Evolutionary conservation across 208 protist genomes (phyloP).

Genomic region (Acanthamoeba castellanii): DNA sequence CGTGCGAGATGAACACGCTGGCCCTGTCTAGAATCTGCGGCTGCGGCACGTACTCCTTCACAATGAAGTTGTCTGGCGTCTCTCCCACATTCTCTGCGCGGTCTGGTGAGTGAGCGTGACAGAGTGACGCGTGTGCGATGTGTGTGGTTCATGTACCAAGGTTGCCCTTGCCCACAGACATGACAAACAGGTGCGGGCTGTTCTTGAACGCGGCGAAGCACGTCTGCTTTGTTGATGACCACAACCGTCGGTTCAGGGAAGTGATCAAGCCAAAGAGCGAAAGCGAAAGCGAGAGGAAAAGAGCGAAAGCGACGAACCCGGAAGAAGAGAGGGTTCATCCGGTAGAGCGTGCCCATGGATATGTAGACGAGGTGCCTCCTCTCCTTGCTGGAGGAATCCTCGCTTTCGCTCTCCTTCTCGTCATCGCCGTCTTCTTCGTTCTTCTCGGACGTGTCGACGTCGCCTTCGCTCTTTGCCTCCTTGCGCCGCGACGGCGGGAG

Average conservation of each 20-base stretch:
- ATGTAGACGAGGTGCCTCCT: not conserved
- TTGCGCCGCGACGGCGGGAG: not conserved
- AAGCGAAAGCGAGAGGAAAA: not conserved
- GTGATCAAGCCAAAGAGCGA: not conserved
- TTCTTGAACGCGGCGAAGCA: slow-evolving; percentile 18
- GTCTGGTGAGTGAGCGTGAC: no score
- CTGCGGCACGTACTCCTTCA: slow-evolving; percentile 11
- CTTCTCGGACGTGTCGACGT: not conserved
- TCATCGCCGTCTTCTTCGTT: not conserved
- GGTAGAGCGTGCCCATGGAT: slow-evolving; percentile 7
- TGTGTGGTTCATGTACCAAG: not conserved
- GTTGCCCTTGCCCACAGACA: slow-evolving; percentile 16
- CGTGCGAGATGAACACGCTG: slow-evolving; percentile 22
- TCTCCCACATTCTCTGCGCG: not conserved
- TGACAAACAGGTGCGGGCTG: not conserved
- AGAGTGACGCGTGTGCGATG: not conserved
- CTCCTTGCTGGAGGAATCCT: not conserved
- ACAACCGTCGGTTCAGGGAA: not conserved
- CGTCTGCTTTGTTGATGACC: not conserved
- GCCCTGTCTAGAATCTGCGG: not conserved
- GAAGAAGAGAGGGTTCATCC: not conserved
- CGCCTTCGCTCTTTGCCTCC: not conserved
- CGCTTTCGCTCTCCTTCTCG: not conserved
- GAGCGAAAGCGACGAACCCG: not conserved
- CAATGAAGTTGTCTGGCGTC: not conserved